phyloP scores from a whole-genome alignment of 106 monocot species.

The Cymbidium sinense region DNA sequence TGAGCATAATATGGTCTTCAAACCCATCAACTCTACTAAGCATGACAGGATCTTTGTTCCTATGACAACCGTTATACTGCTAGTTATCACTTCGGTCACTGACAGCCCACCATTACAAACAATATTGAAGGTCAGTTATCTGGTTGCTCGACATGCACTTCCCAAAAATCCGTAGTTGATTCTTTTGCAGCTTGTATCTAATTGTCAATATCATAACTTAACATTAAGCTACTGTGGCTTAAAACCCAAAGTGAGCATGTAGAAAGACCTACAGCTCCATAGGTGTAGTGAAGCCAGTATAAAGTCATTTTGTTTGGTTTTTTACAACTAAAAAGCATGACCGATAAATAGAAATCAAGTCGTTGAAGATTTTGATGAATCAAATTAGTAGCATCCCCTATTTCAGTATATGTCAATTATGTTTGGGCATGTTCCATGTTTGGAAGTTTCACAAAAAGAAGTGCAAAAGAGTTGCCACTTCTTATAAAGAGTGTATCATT shows the following conservation, averaged over 20 bases:
- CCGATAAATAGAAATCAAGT: constrained; percentile 63
- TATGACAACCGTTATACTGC: no score
- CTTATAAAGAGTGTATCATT: constrained; percentile 20
- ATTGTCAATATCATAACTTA: constrained; percentile 94
- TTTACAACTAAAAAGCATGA: constrained; percentile 63
- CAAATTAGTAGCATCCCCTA: constrained; percentile 52
- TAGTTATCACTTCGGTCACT: no score
- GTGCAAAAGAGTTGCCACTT: constrained; percentile 36
- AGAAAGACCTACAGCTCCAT: constrained; percentile 81
- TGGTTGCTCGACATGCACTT: constrained; percentile 82
- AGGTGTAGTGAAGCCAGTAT: constrained; percentile 82
- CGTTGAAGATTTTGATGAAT: constrained; percentile 73
- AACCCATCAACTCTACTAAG: no score
- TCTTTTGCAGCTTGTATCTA: constrained; percentile 90
- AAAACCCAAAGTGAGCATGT: constrained; percentile 81
- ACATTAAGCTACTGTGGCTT: constrained; percentile 89
- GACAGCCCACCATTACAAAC: no score
- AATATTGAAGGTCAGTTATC: no score
- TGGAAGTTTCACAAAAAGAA: constrained; percentile 63
- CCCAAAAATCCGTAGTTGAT: constrained; percentile 69
- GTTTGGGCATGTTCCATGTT: constrained; percentile 32
- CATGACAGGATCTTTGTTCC: no score
- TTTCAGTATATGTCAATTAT: constrained; percentile 58
- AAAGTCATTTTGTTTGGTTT: constrained; percentile 71
- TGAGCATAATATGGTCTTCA: no score